These are phyloP conservation scores for Rutstroemia sydowiana DNA, from an alignment of 2,329 filamentous ascomycete genomes.

Conservation along the genomic window DNA sequence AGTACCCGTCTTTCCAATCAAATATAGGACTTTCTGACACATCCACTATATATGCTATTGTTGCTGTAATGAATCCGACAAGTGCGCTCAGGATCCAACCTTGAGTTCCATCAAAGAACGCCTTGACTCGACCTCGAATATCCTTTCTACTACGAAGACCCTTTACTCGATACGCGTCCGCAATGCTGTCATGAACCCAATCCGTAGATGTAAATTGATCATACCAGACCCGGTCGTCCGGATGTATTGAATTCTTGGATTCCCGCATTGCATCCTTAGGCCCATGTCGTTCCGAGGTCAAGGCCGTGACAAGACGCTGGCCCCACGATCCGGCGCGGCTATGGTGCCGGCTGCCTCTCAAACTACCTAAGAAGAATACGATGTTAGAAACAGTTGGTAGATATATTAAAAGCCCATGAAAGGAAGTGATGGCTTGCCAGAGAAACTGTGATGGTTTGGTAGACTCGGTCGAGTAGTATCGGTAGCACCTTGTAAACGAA, in stretches of 20 bases:
- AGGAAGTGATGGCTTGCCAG: slow-evolving; percentile 13
- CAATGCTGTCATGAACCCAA: slow-evolving; percentile 97
- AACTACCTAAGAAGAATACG: slow-evolving; percentile 22
- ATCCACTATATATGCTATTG: slow-evolving; percentile 82
- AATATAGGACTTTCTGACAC: slow-evolving; percentile 79
- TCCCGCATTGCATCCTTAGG: slow-evolving; percentile 41
- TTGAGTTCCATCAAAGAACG: slow-evolving; percentile 79
- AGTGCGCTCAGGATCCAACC: slow-evolving; percentile 91
- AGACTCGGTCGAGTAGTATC: slow-evolving; percentile 18
- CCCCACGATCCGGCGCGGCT: slow-evolving; percentile 52
- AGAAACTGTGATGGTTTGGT: slow-evolving; percentile 23
- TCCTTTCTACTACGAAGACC: slow-evolving; percentile 74
- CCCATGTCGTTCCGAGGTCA: slow-evolving; percentile 45
- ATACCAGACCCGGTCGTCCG: slow-evolving; percentile 92
- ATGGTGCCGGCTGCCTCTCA: slow-evolving; percentile 31
- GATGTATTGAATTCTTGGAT: slow-evolving; percentile 57
- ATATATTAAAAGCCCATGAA: neutral
- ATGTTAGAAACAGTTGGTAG: neutral
- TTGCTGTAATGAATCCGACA: slow-evolving; percentile 78
- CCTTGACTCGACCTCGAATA: slow-evolving; percentile 68
- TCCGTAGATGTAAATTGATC: slow-evolving; percentile 97
- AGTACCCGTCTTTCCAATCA: slow-evolving; percentile 88
- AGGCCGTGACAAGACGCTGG: slow-evolving; percentile 53
- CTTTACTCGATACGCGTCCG: slow-evolving; percentile 84
- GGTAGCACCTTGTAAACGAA: slow-evolving; percentile 19